phyloP scores from a whole-genome alignment of 305 asterid species.

The Coffea humblotiana region DNA sequence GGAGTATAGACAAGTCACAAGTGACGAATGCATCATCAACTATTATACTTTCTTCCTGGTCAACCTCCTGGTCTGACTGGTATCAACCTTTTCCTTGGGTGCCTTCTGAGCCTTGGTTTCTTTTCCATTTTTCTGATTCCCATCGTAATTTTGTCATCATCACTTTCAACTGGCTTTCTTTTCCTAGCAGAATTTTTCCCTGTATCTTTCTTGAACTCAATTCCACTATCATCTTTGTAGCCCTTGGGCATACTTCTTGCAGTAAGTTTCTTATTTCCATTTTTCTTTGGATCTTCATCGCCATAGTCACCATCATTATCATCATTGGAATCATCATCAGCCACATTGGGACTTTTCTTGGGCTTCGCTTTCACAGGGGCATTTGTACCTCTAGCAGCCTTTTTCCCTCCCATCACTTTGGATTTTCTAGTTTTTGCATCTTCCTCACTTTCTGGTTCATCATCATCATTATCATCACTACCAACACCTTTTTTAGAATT shows the following conservation, averaged over 20 bases:
- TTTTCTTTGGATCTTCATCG: constrained; percentile 35
- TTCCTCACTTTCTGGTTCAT: constrained; percentile 45
- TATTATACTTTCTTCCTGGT: constrained; percentile 39
- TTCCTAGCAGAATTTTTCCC: constrained; percentile 38
- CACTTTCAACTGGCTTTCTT: constrained; percentile 51
- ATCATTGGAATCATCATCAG: constrained; percentile 32
- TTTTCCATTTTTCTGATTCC: constrained; percentile 24
- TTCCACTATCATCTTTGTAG: constrained; percentile 26
- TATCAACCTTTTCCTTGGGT: constrained; percentile 35
- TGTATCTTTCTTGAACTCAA: constrained; percentile 37
- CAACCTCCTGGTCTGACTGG: constrained; percentile 35
- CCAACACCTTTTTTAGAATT: constrained; percentile 22
- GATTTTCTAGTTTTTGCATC: constrained; percentile 29
- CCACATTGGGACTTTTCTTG: constrained; percentile 30
- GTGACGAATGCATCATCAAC: not conserved
- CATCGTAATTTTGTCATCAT: constrained; percentile 35
- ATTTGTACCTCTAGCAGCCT: constrained; percentile 34
- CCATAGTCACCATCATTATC: constrained; percentile 18
- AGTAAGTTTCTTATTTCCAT: constrained; percentile 36
- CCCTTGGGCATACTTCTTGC: constrained; percentile 36
- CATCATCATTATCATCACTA: constrained; percentile 37
- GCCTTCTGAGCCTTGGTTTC: constrained; percentile 35
- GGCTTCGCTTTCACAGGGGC: constrained; percentile 40
- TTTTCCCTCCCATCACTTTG: constrained; percentile 36
- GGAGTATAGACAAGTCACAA: not conserved